phyloP scores from a whole-genome alignment of 805 yeast species.

The Teunomyces tritomae region DNA sequence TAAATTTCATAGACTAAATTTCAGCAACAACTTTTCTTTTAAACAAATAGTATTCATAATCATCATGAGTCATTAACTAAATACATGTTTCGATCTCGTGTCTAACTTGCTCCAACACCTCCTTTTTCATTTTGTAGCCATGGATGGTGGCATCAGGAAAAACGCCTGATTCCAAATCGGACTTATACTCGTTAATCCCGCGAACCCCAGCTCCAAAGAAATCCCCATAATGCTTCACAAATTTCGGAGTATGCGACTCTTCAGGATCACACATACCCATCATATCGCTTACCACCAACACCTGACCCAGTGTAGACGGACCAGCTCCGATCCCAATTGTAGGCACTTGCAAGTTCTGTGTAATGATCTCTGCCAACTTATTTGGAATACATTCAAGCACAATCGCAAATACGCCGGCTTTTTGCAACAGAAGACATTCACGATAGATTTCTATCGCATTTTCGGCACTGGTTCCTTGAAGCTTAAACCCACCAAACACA shows the following conservation, averaged over 20 bases:
- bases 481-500: constrained; percentile 79
- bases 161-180: constrained; percentile 51
- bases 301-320: constrained; percentile 78
- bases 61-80: not conserved
- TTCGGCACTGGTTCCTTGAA: constrained; percentile 65
- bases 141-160: constrained; percentile 67
- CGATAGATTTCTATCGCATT: constrained; percentile 57
- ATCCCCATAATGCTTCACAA: constrained; percentile 68
- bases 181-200: constrained; percentile 53
- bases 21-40: not conserved
- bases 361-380: constrained; percentile 61
- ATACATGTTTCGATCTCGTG: not conserved
- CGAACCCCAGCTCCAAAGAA: constrained; percentile 46
- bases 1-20: not conserved
- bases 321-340: constrained; percentile 98
- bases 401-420: constrained; percentile 72
- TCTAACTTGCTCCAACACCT: constrained; percentile 36
- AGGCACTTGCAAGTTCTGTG: constrained; percentile 61
- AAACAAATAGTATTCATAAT: not conserved
- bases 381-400: constrained; percentile 87
- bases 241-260: constrained; percentile 53
- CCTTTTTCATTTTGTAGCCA: constrained; percentile 67
- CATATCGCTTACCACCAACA: constrained; percentile 80
- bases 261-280: constrained; percentile 67
- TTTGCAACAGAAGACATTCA: constrained; percentile 68